These are phyloP conservation scores for Phytopythium kandeliae DNA, from an alignment of 352 stramenopile species.

Conservation along the genomic window DNA sequence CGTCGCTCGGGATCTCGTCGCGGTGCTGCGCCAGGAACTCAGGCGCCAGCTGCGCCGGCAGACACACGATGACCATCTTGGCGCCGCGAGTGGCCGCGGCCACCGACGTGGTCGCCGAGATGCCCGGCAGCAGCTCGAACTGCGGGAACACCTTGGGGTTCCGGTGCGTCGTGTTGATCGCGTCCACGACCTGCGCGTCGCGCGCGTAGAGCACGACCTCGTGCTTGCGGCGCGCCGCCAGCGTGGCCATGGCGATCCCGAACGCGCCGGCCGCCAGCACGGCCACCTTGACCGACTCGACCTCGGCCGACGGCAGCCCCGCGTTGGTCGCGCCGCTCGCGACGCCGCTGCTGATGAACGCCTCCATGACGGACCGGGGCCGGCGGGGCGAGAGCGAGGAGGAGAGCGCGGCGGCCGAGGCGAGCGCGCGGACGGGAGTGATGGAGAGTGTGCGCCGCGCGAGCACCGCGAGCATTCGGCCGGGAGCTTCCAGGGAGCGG, in stretches of 20 bases:
- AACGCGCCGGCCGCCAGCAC: slow-evolving; percentile 95
- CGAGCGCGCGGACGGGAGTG: neutral
- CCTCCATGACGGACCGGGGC: slow-evolving; percentile 25
- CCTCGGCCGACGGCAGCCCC: slow-evolving; percentile 60
- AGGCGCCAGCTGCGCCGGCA: slow-evolving; percentile 94
- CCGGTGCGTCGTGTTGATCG: slow-evolving; percentile 90
- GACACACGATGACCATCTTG: slow-evolving; percentile 93
- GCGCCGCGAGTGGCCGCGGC: slow-evolving; percentile 81
- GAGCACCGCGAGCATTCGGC: neutral
- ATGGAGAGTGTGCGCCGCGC: neutral
- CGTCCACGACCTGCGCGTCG: slow-evolving; percentile 36
- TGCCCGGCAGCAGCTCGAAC: slow-evolving; percentile 70
- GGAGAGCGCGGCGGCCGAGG: no score
- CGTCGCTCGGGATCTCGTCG: slow-evolving; percentile 81
- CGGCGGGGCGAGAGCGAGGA: neutral
- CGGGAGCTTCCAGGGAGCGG: no score
- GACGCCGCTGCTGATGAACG: slow-evolving; percentile 22
- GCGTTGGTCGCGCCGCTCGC: slow-evolving; percentile 49
- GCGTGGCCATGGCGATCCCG: slow-evolving; percentile 92
- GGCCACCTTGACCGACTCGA: slow-evolving; percentile 77
- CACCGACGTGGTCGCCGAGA: slow-evolving; percentile 89
- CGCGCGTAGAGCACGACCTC: slow-evolving; percentile 91
- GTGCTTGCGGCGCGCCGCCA: slow-evolving; percentile 88
- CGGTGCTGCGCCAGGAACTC: slow-evolving; percentile 86
- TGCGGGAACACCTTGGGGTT: slow-evolving; percentile 92